Evolutionary conservation across 305 asterid species (phyloP).

Genomic region (Fraxinus latifolia): DNA sequence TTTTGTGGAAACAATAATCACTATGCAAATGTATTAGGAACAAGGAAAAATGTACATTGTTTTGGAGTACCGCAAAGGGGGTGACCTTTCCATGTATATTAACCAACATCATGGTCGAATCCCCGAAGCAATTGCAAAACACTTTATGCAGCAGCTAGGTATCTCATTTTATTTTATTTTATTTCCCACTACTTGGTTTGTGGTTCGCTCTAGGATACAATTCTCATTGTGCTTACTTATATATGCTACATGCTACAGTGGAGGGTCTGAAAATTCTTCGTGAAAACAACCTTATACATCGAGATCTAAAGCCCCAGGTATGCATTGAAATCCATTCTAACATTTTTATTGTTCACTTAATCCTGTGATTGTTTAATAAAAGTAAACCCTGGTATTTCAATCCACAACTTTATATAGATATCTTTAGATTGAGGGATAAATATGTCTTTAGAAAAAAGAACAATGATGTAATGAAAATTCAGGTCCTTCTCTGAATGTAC

Average conservation of each 20-base stretch:
- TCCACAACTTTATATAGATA: background rate
- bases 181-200: conserved; percentile 7
- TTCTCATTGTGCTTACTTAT: background rate
- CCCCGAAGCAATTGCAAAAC: conserved; percentile 72
- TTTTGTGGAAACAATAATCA: conserved; percentile 2
- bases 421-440: background rate
- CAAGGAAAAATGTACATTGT: conserved; percentile 74
- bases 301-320: background rate
- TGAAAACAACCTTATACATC: too few relatives aligned
- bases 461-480: background rate
- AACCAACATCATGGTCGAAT: conserved; percentile 64
- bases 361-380: background rate
- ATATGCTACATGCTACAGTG: conserved; percentile 39
- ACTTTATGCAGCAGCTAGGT: conserved; percentile 88
- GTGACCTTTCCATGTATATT: conserved; percentile 71
- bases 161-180: background rate
- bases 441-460: background rate
- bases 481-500: background rate
- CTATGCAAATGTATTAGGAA: conserved; percentile 47
- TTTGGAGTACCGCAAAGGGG: conserved; percentile 84
- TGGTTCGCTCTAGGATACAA: conserved; percentile 11
- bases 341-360: background rate
- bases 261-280: conserved; percentile 73
- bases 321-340: conserved; percentile 17
- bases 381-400: background rate